Evolutionary conservation across 106 monocot genomes (phyloP), one percentile per base, ranked within the genome.

Genomic region (Dendrobium huoshanense): DNA sequence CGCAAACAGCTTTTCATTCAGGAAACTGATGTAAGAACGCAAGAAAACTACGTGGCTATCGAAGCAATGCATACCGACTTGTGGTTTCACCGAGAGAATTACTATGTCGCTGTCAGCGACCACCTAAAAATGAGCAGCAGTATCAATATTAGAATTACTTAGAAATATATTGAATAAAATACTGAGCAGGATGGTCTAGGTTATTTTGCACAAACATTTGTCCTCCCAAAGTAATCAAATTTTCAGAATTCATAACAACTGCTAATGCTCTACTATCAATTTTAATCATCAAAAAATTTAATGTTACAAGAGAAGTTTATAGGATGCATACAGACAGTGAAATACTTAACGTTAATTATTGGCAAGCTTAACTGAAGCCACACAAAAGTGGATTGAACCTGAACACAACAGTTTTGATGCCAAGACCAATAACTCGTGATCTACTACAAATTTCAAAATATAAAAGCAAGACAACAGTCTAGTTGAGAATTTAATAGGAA

Each of bases 51-150:
- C 1, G 76, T 51, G 17, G 45, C 3, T 76, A 40, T 41, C 11
- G 1, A 73, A 78, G n/a, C 19, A 75, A 42, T 64, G 54, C 87
- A 82, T 92, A 98, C 94, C 97, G 41, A 92, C 56, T 83, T 98
- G 94, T 79, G 97, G 94, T 56, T 98, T 98, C 77, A 98, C 94
- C 0, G 97, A 94, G 80, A 98, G 88, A 84, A 98, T 73, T 79
- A 95, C 75, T 27, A 98, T 81, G 72, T 95, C 91, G 25, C 92
- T 91, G 47, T 89, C 82, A 27, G 80, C 82, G 54, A 95, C 95
- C 42, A 98, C 95, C 98, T 98, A 78, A 75, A 41, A 75, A 85
- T 61, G 65, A 76, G 15, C 49, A 74, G n/a, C 6, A n/a, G 15
- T 47, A 82, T 13, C 72, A 67, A 43, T 29, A 55, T n/a, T 41